Base-by-base conservation (phyloP, 768 basidiomycete genomes). In the Collybia mongolica region DNA sequence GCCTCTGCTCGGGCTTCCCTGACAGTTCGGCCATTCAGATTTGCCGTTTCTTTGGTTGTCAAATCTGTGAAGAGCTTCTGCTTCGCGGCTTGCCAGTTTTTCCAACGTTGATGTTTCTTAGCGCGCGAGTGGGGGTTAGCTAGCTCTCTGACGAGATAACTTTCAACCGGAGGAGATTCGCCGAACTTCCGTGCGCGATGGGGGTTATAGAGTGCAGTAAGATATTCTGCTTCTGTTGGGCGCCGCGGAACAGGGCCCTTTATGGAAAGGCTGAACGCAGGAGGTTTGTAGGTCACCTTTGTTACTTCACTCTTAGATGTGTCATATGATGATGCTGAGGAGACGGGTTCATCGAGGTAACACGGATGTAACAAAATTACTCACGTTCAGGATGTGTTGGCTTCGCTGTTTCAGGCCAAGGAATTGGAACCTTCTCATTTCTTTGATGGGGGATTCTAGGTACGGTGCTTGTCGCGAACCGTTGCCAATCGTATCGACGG, bases 101-200 rank as follows among this genome's bases (percentile, higher is more conserved):
- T 81, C 86, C 87, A 93, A 54, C 91, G 81, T 43, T 73, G 72
- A 59, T 88, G 84, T 65, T 88, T 91, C 74, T 89, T 91, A 7
- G 90, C 87, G 17, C 88, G 84, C 11, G 87, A 82, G 60, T 91
- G 86, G 20, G 90, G 90, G 65, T 92, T 91, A 22, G 88, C 76
- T 35, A 93, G 79, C 60, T 93, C 91, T 53, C 78, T 77, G 39
- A 71, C 62, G 49, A 93, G 67, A 60, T 82, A 81, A 19, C 77
- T 60, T 62, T 93, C 91, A 52, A 89, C 74, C 11, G 88, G 86
- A 8, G 73, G 69, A 12, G 76, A 73, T 24, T 83, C 76, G 54
- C 76, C 77, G 23, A 76, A 61, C n/a, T 63, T 59, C 23, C 68
- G 67, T 22, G 60, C 60, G 9, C 74, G 71, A 46, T 75, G 76